Conservation (phyloP, 2,329 filamentous ascomycete genomes). For the Colletotrichum agaves region DNA sequence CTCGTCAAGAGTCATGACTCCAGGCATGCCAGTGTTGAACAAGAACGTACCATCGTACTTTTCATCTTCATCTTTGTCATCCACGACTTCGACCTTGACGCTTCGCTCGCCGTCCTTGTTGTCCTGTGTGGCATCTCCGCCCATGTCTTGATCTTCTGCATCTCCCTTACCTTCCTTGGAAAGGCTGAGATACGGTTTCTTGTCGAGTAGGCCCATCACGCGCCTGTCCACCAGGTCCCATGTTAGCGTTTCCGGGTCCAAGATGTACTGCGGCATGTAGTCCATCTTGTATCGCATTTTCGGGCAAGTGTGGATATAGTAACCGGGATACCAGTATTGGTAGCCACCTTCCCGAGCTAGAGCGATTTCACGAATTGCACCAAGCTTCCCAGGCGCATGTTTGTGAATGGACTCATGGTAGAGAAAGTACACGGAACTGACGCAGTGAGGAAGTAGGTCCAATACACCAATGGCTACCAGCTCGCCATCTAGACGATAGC, state of each 20-base stretch:
- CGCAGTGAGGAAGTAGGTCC: conserved; percentile 79
- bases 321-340: conserved; percentile 82
- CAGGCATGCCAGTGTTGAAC: conserved; percentile 73
- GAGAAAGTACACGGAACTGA: conserved; percentile 86
- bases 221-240: conserved; percentile 71
- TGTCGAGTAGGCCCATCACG: conserved; percentile 61
- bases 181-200: conserved; percentile 66
- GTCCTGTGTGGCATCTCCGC: conserved; percentile 25
- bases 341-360: conserved; percentile 77
- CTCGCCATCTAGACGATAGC: conserved; percentile 80
- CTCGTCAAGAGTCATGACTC: conserved; percentile 66
- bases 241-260: conserved; percentile 72
- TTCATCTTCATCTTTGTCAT: conserved; percentile 10
- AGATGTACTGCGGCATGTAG: conserved; percentile 77
- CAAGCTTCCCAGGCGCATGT: conserved; percentile 78
- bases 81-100: conserved; percentile 36
- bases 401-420: conserved; percentile 80
- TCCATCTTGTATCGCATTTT: conserved; percentile 91
- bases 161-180: conserved; percentile 43
- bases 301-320: conserved; percentile 82
- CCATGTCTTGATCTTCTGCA: conserved; percentile 41
- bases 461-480: conserved; percentile 81
- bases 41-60: conserved; percentile 51
- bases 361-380: conserved; percentile 78
- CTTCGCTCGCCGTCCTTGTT: conserved; percentile 37